These are phyloP conservation scores for Gynostemma pentaphyllum DNA, from an alignment of 306 rosid genomes.

Conservation along the genomic window DNA sequence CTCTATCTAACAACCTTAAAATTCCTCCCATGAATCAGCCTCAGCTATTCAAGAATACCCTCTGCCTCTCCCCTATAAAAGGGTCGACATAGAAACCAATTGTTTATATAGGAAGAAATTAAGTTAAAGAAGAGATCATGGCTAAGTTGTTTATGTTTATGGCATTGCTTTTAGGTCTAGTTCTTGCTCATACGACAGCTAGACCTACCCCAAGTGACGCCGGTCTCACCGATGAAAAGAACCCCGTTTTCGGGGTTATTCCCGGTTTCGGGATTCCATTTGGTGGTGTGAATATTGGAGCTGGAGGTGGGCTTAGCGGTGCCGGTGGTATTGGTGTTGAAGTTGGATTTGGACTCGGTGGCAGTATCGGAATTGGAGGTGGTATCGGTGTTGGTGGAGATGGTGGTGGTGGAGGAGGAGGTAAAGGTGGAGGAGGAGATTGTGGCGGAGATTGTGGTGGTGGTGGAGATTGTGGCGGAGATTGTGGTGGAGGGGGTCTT, in stretches of 20 bases:
- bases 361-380: too few relatives aligned
- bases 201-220: conserved; percentile 34
- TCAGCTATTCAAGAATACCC: too few relatives aligned
- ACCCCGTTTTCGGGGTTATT: conserved; percentile 30
- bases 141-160: conserved; percentile 33
- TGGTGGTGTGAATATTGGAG: conserved; percentile 41
- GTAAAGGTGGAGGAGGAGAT: conserved; percentile 5
- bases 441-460: conserved; percentile 13
- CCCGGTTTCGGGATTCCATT: conserved; percentile 37
- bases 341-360: conserved; percentile 16
- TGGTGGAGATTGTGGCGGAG: background rate
- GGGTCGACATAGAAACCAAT: too few relatives aligned
- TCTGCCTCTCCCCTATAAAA: too few relatives aligned
- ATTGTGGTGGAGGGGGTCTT: too few relatives aligned
- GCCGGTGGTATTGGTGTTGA: conserved; percentile 12
- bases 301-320: conserved; percentile 27
- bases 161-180: conserved; percentile 35
- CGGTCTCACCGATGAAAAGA: conserved; percentile 53
- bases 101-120: too few relatives aligned
- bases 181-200: conserved; percentile 20
- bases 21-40: too few relatives aligned
- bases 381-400: conserved; percentile 17
- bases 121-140: too few relatives aligned
- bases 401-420: too few relatives aligned
- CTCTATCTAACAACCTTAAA: background rate